Evolutionary conservation across 2,329 filamentous ascomycete genomes (phyloP), one percentile per base, ranked within the genome.

Genomic region (Colletotrichum sp.): DNA sequence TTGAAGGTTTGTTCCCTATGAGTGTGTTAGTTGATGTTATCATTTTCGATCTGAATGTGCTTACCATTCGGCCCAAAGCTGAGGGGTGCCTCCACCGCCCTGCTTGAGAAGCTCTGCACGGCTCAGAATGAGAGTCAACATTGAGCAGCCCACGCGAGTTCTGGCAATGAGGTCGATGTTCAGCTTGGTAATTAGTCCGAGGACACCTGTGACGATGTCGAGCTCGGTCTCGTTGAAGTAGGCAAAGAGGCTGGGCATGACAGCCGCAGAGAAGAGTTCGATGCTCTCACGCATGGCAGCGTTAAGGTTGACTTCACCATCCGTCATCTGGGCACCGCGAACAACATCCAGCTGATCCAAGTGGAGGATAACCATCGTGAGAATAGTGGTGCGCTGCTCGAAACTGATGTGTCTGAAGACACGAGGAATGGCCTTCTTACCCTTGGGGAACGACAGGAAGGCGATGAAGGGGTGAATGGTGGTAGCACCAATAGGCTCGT

Each of bases 311-410:
- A 94, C 92, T 81, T 98, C 94, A 19, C 94, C 94, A 11, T 92
- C 91, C 12, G 90, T 91, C 64, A 96, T 92, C 79, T 95, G 93
- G 2, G 95, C 96, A 71, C 94, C 92, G 72, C 94, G 93, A 75
- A 99, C 94, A 66, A 99, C 96, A 80, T 98, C 96, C 55, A 99
- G 90, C 79, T 95, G 93, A 83, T 99, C 97, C 36, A 99, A 92
- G 81, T 99, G 96, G 68, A 98, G 93, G 75, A 98, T 92, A 79
- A 99, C 96, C 91, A 99, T 96, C 7, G 97, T 99, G 77, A 99
- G 89, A 78, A 99, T 95, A 1, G 96, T 99, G 27, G 97, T 96
- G 66, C 96, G 95, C 85, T 99, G 96, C 82, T 98, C 95, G 77
- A 96, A 94, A 78, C 95, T 94, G 69, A 98, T 95, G 82, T 98